Evolutionary conservation across 2,329 filamentous ascomycete genomes (phyloP), one percentile per base, ranked within the genome.

Genomic region (Fusarium sp.): DNA sequence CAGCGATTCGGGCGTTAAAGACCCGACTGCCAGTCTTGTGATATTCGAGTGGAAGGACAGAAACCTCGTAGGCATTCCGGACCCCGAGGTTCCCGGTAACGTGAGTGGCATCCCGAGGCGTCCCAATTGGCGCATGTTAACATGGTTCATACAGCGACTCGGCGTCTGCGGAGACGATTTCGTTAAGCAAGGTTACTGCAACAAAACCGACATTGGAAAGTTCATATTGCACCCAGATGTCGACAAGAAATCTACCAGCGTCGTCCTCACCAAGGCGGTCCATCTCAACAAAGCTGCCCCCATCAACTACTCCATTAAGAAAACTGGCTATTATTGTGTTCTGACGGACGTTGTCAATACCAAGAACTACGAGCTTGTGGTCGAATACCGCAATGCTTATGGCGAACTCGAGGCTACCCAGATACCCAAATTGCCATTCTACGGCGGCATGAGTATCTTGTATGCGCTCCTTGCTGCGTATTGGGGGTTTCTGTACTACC

Each of bases 271-370:
- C 66, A 85, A 92, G 79, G 93, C 94, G 12, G 85, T 98, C 64
- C 90, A 97, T 78, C 86, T 98, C 54, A 95, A 94, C 71, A 85
- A 92, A 59, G 87, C 93, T 3, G 84, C 86, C 14, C 86, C 90
- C 4, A 89, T 97, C 79, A 92, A 94, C 69, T 99, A 98, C 79
- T 86, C 89, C 8, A 90, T 98, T 75, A 91, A 91, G 77, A 94
- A 93, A 80, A 99, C 96, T 0, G 96, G 96, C 29, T 99, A 98
- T 82, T 99, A 97, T 81, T 99, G 96, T 77, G 91, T 99, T 63
- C 89, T 93, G 55, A 96, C 94, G 2, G 90, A 90, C 70, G 87
- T 87, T 24, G 95, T 89, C 78, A 89, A 86, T 27, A 84, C 86
- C 1, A 84, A 87, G 22, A 86, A 93, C 46, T 99, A 97, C 78